A percentile compares a stretch with the other conserved stretches of the same genome.
phyloP scores from a whole-genome alignment of 2,329 filamentous ascomycete genomes.

The Grosmannia serpens region DNA sequence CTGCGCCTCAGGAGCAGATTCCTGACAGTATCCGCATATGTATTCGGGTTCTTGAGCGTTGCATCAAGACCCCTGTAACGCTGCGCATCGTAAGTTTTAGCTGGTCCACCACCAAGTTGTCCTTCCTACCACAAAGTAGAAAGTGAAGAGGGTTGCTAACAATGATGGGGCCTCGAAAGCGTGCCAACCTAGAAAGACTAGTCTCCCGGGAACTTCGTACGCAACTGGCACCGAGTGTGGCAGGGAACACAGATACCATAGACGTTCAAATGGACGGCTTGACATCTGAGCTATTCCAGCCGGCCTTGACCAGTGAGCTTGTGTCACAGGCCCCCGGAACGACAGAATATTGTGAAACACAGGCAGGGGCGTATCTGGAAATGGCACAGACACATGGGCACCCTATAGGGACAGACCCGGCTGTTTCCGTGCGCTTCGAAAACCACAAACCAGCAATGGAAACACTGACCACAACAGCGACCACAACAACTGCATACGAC shows the following conservation, averaged over 20 bases:
- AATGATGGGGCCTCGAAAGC: conserved; percentile 9
- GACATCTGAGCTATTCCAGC: conserved; percentile 4
- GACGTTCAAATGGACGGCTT: conserved; percentile 13
- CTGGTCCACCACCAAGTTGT: neutral
- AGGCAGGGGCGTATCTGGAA: neutral
- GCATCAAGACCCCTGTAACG: conserved; percentile 38
- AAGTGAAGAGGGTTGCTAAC: neutral
- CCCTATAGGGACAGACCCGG: neutral
- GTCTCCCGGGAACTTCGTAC: conserved; percentile 31
- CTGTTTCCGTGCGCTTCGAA: neutral
- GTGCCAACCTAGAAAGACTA: conserved; percentile 38
- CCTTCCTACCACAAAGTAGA: neutral
- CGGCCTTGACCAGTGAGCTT: neutral
- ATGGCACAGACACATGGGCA: neutral
- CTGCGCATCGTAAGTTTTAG: conserved; percentile 29
- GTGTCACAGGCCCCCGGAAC: neutral
- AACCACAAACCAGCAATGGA: neutral
- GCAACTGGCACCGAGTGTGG: conserved; percentile 18
- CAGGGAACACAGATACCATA: conserved; percentile 5
- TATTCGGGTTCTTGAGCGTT: conserved; percentile 37
- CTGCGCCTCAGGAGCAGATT: conserved; percentile 32
- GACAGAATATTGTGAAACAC: neutral
- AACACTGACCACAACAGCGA: neutral
- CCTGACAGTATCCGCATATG: conserved; percentile 39
- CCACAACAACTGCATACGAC: neutral